These are phyloP conservation scores for Graphilbum ipis-grandicollis DNA, from an alignment of 2,329 filamentous ascomycete genomes.

Conservation along the genomic window DNA sequence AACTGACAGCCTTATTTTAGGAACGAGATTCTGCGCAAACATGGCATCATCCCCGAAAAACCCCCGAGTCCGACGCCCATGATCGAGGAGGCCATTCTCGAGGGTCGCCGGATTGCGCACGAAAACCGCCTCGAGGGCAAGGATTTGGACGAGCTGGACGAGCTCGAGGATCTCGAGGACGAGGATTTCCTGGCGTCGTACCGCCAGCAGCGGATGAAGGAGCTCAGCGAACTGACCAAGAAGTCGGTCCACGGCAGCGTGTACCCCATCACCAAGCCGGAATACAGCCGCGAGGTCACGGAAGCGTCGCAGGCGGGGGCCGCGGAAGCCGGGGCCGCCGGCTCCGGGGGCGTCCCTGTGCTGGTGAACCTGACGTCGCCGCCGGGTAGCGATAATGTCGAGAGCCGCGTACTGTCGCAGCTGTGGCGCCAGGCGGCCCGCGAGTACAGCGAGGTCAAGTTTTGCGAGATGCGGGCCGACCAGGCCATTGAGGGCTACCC, in stretches of 20 bases:
- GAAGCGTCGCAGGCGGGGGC: conserved; percentile 49
- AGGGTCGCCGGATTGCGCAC: conserved; percentile 68
- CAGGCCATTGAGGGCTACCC: conserved; percentile 96
- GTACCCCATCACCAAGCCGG: conserved; percentile 85
- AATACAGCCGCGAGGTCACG: conserved; percentile 82
- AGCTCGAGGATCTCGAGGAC: conserved; percentile 89
- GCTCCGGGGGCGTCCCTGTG: conserved; percentile 33
- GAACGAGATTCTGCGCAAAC: conserved; percentile 96
- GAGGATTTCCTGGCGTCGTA: conserved; percentile 82
- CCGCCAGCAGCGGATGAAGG: conserved; percentile 69
- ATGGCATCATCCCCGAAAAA: conserved; percentile 95
- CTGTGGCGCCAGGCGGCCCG: conserved; percentile 70
- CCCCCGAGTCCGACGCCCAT: conserved; percentile 87
- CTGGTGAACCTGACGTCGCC: conserved; percentile 72
- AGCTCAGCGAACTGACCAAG: conserved; percentile 58
- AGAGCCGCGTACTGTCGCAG: conserved; percentile 69
- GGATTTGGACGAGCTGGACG: conserved; percentile 82
- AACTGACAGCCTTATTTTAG: conserved; percentile 24
- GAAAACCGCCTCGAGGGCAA: conserved; percentile 91
- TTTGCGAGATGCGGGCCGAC: conserved; percentile 84
- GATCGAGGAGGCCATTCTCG: conserved; percentile 83
- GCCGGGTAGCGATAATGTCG: conserved; percentile 54
- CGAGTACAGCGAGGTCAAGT: conserved; percentile 90
- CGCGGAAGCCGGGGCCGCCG: not conserved
- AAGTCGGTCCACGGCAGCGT: conserved; percentile 76